Base-by-base conservation (phyloP, 2,329 filamentous ascomycete species). In the Fusarium siculi region DNA sequence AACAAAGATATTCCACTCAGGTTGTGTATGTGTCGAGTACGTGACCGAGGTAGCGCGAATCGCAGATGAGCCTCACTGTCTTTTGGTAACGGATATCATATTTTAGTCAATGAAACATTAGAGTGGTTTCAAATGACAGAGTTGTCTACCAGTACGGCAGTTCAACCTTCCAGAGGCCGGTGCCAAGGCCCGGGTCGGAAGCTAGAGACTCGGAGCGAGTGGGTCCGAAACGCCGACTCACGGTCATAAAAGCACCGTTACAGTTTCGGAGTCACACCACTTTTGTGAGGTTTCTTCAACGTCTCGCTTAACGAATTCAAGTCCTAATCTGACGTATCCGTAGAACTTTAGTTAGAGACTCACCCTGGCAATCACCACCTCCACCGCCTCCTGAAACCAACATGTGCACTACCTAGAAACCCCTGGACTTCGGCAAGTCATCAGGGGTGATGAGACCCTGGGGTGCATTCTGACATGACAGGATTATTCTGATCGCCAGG, bases 331-430 rank as follows among this genome's bases (percentile, higher is more conserved):
- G 19, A 46, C 18, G 19, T 52, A 40, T 32, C 32, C 21, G 15
- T 37, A 15, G n/a, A 63, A 42, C 55, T 44, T 53, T 34, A 47
- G 47, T 50, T 68, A 30, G 49, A 16, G 34, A 37, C 52, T 68
- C 44, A 46, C 30, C 69, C 70, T 72, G 46, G 36, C 54, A 55
- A 70, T 72, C 59, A 53, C 43, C 39, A 55, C 58, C 53, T 70
- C 69, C 59, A 73, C 69, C 64, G 64, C 42, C 25, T 64, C 70
- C 70, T 72, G 69, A 72, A 72, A 72, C 70, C 50, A 54, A 42
- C 34, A 47, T 58, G 34, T 39, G 47, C 43, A 58, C 49, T 32
- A 49, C 46, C 28, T 28, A 52, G 39, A 43, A 40, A 52, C 66
- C 67, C 67, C 67, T 70, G 67, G 34, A 32, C 42, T 34, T 30